Evolutionary conservation across 75 land plant species (phyloP).

Genomic region (Selaginella moellendorffii): DNA sequence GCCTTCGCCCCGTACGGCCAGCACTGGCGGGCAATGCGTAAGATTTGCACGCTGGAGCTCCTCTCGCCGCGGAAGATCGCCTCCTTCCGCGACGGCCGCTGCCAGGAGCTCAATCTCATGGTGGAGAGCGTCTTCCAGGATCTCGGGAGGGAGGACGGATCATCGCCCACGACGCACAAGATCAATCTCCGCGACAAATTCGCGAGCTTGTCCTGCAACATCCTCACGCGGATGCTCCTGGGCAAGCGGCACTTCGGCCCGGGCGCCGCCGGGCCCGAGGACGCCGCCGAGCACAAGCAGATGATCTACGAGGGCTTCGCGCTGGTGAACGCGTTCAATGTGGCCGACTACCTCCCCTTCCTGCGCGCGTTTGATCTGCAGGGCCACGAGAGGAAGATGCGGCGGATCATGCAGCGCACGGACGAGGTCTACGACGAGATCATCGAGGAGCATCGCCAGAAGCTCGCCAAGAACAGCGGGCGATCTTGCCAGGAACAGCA

Average conservation of each 20-base stretch:
- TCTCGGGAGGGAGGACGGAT: constrained; percentile 4
- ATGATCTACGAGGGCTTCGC: constrained; percentile 20
- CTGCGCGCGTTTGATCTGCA: constrained; percentile 21
- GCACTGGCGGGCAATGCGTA: constrained; percentile 6
- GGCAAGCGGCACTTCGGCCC: constrained; percentile 22
- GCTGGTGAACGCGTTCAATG: constrained; percentile 20
- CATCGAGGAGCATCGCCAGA: constrained; percentile 25
- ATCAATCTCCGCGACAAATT: constrained; percentile 18
- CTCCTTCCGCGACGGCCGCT: constrained; percentile 10
- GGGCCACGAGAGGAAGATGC: constrained; percentile 27
- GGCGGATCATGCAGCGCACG: constrained; percentile 15
- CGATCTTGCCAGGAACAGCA: constrained; percentile 6
- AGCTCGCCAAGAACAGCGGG: constrained; percentile 4
- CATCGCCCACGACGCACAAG: too few species aligned
- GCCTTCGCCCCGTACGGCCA: constrained; percentile 4
- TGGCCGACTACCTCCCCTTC: constrained; percentile 34
- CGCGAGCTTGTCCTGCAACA: constrained; percentile 16
- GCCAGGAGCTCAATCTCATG: constrained; percentile 11
- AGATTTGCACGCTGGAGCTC: constrained; percentile 8
- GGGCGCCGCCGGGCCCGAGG: constrained; percentile 9
- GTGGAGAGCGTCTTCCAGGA: constrained; percentile 10
- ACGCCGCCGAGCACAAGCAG: constrained; percentile 12
- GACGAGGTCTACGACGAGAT: constrained; percentile 16
- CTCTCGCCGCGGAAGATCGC: not conserved
- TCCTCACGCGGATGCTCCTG: constrained; percentile 22